Conservation (phyloP, 2,329 filamentous ascomycete species). For the Cladosporium sp. region DNA sequence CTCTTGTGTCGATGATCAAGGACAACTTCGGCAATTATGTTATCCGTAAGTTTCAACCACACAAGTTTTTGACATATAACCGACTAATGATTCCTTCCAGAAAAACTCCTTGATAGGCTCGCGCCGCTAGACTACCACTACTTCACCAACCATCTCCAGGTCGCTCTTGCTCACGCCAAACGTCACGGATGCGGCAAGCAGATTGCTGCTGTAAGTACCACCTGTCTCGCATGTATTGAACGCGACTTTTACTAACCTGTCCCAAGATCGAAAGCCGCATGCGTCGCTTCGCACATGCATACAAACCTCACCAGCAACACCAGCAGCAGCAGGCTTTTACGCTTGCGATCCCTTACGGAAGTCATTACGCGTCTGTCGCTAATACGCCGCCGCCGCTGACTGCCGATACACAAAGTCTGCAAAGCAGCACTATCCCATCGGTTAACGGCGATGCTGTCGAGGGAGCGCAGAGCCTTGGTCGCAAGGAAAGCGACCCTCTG, state of each 20-base stretch:
- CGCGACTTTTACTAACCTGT: constrained; percentile 22
- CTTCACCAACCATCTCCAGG: constrained; percentile 44
- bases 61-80: too few species aligned
- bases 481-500: constrained; percentile 3
- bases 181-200: constrained; percentile 46
- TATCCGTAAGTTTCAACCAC: constrained; percentile 85
- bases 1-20: constrained; percentile 76
- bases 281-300: constrained; percentile 44
- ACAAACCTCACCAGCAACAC: constrained; percentile 24
- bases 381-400: constrained; percentile 32
- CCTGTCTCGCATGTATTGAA: constrained; percentile 47
- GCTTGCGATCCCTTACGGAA: constrained; percentile 22
- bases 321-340: constrained; percentile 6
- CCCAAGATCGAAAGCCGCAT: constrained; percentile 50
- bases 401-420: constrained; percentile 30
- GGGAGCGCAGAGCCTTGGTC: constrained; percentile 27
- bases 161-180: constrained; percentile 48
- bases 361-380: constrained; percentile 30
- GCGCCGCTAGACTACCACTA: constrained; percentile 41
- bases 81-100: constrained; percentile 45
- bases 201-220: constrained; percentile 48
- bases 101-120: constrained; percentile 69
- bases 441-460: constrained; percentile 38
- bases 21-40: constrained; percentile 97
- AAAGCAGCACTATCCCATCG: constrained; percentile 31